Evolutionary conservation across 768 basidiomycete species (phyloP).

Genomic region (Clitopilus passeckerianus): DNA sequence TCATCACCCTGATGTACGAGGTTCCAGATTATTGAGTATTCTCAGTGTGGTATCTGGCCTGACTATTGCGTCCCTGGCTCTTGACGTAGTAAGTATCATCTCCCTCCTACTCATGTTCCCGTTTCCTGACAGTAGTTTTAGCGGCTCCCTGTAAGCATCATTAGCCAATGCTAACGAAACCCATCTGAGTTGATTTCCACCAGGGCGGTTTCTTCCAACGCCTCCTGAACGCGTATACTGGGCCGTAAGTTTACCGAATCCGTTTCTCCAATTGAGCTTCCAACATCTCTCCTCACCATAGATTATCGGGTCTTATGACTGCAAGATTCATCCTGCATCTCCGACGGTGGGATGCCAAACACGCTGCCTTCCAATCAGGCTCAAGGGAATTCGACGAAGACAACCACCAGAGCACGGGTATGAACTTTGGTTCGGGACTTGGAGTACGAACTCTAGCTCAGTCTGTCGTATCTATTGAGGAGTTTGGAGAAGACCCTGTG

Average conservation of each 20-base stretch:
- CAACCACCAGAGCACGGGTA: not conserved
- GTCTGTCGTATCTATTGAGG: slow-evolving; percentile 4
- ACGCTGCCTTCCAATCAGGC: not conserved
- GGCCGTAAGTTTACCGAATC: slow-evolving; percentile 13
- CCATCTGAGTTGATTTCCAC: too few species aligned
- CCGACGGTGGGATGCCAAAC: slow-evolving; percentile 10
- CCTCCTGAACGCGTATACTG: slow-evolving; percentile 17
- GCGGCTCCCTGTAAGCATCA: too few species aligned
- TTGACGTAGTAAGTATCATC: slow-evolving; percentile 16
- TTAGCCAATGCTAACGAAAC: too few species aligned
- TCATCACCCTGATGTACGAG: not conserved
- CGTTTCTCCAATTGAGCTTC: not conserved
- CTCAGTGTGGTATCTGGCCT: slow-evolving; percentile 17
- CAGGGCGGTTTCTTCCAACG: slow-evolving; percentile 23
- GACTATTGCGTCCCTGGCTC: slow-evolving; percentile 17
- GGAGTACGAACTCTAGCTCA: not conserved
- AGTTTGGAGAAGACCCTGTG: slow-evolving; percentile 13
- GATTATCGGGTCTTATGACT: slow-evolving; percentile 11
- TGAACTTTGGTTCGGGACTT: slow-evolving; percentile 2
- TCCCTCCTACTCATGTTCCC: not conserved
- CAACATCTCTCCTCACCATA: not conserved
- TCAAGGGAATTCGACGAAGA: not conserved
- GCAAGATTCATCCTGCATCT: slow-evolving; percentile 13
- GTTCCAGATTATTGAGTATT: not conserved
- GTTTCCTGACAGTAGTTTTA: too few species aligned